Base-by-base conservation (phyloP, 2,329 filamentous ascomycete species). In the Seiridium cupressi region DNA sequence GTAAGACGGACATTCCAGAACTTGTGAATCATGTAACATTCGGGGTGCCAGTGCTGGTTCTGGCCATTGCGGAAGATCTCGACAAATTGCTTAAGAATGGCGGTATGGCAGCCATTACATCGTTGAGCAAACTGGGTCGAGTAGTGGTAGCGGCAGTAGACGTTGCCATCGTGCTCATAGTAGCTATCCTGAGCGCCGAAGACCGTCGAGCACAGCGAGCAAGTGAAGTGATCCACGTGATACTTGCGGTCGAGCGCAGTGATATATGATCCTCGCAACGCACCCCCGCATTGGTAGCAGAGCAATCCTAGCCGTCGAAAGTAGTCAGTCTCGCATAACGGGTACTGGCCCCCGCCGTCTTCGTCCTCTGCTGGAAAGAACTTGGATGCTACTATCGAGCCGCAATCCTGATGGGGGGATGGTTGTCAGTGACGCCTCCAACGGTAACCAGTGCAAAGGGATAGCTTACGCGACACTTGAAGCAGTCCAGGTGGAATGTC, bases 1-100 rank as follows among this genome's bases (percentile, higher is more conserved):
- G 88, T 87, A 44, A 99, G 81, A 56, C 95, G 89, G 61, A 99
- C 95, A 72, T 98, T 99, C 95, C 95, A 99, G 76, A 98, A 99
- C 72, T 99, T 99, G 79, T 99, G 95, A 64, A 99, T 99, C 95
- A 99, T 99, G 77, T 99, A 99, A 76, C 95, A 99, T 76, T 99
- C 95, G 2, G 95, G 95, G 73, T 99, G 95, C 95, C 95, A 99
- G 74, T 99, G 95, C 72, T 99, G 95, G 72, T 98, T 97, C 73
- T 97, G 91, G 2, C 94, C 94, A 75, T 98, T 98, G 68, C 95
- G 89, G 77, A 93, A 99, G 63, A 99, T 98, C 76, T 99, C 95
- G 62, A 99, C 95, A 74, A 99, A 99, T 74, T 99, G 95, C 79
- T 99, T 99, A 48, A 99, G 81, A 64, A 99, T 99, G 57, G 95